phyloP scores from a whole-genome alignment of 176 grass and related monocot species.

The Oryza coarctata region DNA sequence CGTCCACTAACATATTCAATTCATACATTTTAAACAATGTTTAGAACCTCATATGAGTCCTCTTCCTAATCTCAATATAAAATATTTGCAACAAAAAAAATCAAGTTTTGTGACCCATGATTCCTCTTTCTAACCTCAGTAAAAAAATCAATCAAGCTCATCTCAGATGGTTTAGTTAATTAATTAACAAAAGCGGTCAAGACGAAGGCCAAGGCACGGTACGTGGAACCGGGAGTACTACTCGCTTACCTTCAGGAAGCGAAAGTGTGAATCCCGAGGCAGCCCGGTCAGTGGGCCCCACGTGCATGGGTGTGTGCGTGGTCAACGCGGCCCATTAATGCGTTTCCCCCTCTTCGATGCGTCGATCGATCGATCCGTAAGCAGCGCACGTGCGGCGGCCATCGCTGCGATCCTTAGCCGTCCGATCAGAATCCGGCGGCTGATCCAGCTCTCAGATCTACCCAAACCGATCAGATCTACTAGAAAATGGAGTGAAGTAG shows the following conservation, averaged over 20 bases:
- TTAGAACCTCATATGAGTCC: neutral
- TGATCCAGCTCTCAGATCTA: neutral
- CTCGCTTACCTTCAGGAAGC: neutral
- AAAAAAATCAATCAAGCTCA: neutral
- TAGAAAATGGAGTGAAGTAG: no score
- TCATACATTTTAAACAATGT: no score
- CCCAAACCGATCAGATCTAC: no score
- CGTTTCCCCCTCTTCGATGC: neutral
- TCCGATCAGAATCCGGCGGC: neutral
- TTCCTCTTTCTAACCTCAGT: no score
- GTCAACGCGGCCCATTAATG: slow-evolving; percentile 29
- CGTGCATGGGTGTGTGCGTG: neutral
- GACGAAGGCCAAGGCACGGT: neutral
- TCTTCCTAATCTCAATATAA: neutral
- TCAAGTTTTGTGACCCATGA: no score
- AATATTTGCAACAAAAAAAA: no score
- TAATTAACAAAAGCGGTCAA: neutral
- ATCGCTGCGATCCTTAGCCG: neutral
- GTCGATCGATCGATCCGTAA: neutral
- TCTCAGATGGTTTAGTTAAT: neutral
- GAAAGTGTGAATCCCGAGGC: slow-evolving; percentile 15
- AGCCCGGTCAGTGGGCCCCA: neutral
- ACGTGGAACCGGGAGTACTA: neutral
- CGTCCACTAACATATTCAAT: no score
- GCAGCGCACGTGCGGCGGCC: neutral